Conservation (phyloP, 2,329 filamentous ascomycete species). For the Diatrype stigma region DNA sequence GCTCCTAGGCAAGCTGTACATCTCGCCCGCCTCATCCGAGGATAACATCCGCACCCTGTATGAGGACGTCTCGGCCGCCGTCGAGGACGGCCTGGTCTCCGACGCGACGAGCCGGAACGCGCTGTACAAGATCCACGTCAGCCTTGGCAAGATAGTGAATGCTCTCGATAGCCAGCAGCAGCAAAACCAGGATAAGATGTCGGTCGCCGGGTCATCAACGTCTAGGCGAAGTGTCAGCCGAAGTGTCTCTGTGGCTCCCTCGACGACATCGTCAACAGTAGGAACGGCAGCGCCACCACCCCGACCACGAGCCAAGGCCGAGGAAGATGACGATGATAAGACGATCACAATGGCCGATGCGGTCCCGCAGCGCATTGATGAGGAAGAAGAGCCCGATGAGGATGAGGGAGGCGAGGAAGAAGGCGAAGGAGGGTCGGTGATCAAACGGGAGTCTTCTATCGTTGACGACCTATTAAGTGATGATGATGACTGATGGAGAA, state of each 20-base stretch:
- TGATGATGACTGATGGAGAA: no score
- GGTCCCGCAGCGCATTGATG: not conserved
- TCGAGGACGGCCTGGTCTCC: slow-evolving; percentile 56
- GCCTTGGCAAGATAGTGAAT: slow-evolving; percentile 64
- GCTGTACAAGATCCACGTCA: slow-evolving; percentile 64
- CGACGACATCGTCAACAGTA: slow-evolving; percentile 7
- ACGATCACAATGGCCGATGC: not conserved
- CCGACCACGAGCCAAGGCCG: slow-evolving; percentile 26
- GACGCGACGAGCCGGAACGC: slow-evolving; percentile 61
- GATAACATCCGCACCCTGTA: slow-evolving; percentile 56
- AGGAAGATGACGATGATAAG: slow-evolving; percentile 38
- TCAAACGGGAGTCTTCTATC: not conserved
- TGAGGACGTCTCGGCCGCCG: slow-evolving; percentile 54
- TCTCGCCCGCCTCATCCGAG: slow-evolving; percentile 63
- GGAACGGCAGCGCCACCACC: slow-evolving; percentile 33
- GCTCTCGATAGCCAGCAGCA: slow-evolving; percentile 45
- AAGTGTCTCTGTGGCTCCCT: slow-evolving; percentile 14
- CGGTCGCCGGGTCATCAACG: not conserved
- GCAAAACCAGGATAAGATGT: slow-evolving; percentile 19
- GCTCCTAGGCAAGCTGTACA: slow-evolving; percentile 76
- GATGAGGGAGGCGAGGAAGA: not conserved
- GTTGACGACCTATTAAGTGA: not conserved
- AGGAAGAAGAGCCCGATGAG: not conserved
- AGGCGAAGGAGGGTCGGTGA: not conserved
- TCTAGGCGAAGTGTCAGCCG: slow-evolving; percentile 15